These are phyloP conservation scores for Plasmodium falciparum DNA, from an alignment of 169 alveolate genomes.

Conservation along the genomic window DNA sequence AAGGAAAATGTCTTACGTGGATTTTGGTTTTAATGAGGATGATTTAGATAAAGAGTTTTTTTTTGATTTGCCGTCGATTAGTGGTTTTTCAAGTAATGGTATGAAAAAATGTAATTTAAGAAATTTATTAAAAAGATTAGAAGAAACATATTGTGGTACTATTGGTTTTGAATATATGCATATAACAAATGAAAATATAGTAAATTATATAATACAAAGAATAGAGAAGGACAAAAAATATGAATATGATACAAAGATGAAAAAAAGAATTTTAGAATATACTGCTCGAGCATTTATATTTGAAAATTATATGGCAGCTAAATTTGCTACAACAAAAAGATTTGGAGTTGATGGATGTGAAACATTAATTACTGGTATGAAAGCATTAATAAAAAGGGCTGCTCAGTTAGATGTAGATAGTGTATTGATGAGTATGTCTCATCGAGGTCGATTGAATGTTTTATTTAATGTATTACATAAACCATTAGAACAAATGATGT, in stretches of 20 bases:
- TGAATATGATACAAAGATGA: constrained; percentile 55
- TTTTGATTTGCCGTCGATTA: constrained; percentile 68
- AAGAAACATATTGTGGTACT: constrained; percentile 80
- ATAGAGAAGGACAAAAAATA: constrained; percentile 77
- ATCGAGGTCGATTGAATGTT: constrained; percentile 95
- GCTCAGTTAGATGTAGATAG: constrained; percentile 86
- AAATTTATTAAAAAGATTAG: constrained; percentile 72
- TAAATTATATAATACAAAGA: constrained; percentile 78
- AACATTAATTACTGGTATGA: constrained; percentile 89
- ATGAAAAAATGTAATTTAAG: constrained; percentile 70
- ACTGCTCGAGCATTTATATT: constrained; percentile 81
- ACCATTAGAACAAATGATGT: constrained; percentile 92
- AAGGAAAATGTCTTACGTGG: constrained; percentile 32
- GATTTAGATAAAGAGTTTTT: constrained; percentile 57
- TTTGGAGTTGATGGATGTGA: constrained; percentile 97
- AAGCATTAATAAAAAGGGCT: constrained; percentile 78
- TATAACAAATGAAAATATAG: constrained; percentile 78
- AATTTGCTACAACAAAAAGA: constrained; percentile 93
- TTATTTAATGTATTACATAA: constrained; percentile 92
- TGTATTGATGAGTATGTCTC: constrained; percentile 96
- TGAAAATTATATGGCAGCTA: constrained; percentile 81
- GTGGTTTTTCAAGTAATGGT: constrained; percentile 45
- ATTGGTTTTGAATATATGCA: constrained; percentile 83
- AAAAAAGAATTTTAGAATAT: constrained; percentile 66
- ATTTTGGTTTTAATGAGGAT: constrained; percentile 65